Conservation (phyloP, 106 monocot species). For the Phalaenopsis equestris region DNA sequence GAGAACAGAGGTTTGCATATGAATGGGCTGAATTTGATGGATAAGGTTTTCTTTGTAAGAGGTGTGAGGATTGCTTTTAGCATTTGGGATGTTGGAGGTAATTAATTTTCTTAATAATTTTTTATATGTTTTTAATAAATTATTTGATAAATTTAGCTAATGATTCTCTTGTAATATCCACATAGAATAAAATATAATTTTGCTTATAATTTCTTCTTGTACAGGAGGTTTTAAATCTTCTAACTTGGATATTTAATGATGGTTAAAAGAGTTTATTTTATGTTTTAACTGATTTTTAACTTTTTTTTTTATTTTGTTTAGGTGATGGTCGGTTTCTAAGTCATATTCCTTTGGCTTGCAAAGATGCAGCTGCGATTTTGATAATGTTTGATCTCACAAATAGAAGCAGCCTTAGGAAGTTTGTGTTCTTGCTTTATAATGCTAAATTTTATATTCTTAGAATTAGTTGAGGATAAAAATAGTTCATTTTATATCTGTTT, state of each 20-base stretch:
- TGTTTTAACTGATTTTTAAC: too few species aligned
- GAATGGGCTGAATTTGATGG: conserved; percentile 72
- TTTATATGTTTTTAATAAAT: neutral
- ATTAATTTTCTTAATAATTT: neutral
- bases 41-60: conserved; percentile 43
- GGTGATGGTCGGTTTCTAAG: conserved; percentile 50
- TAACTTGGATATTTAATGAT: neutral
- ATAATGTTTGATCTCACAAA: conserved; percentile 97
- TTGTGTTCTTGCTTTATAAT: conserved; percentile 3
- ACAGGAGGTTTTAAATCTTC: neutral
- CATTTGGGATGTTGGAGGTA: conserved; percentile 92
- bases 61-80: conserved; percentile 61
- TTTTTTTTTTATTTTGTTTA: conserved; percentile 11
- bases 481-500: conserved; percentile 2
- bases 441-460: neutral
- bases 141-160: neutral
- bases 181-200: too few species aligned
- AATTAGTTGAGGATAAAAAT: neutral
- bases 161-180: too few species aligned
- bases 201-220: neutral
- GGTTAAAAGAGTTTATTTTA: neutral
- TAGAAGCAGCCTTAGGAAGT: conserved; percentile 74
- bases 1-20: conserved; percentile 53
- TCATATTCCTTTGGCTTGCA: conserved; percentile 87
- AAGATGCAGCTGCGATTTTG: conserved; percentile 82